Percentiles rank a stretch among this genome's conserved stretches.
phyloP scores from a whole-genome alignment of 352 stramenopile genomes.

The Chrysophaeum taylorii region DNA sequence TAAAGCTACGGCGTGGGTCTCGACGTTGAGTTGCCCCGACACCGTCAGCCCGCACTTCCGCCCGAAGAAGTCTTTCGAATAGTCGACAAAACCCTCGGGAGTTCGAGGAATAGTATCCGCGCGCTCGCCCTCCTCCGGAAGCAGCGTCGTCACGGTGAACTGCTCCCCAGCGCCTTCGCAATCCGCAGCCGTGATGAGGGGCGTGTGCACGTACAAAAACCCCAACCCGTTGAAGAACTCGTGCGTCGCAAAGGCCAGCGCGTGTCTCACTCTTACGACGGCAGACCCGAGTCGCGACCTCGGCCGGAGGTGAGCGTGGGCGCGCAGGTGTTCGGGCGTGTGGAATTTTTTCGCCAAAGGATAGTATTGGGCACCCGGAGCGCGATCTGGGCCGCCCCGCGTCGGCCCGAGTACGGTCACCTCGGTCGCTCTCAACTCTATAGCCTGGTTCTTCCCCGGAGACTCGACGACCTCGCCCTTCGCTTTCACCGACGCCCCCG shows the following conservation, averaged over 20 bases:
- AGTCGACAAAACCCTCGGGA: too few species aligned
- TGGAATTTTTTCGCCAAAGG: conserved; percentile 82
- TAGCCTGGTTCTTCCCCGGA: conserved; percentile 70
- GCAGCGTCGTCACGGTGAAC: conserved; percentile 82
- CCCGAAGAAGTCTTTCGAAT: conserved; percentile 58
- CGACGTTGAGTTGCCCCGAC: conserved; percentile 90
- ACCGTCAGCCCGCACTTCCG: conserved; percentile 53
- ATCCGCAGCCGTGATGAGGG: conserved; percentile 87
- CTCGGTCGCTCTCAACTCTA: conserved; percentile 76
- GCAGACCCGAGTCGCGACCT: conserved; percentile 68
- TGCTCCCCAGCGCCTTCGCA: conserved; percentile 95
- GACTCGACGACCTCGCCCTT: conserved; percentile 67
- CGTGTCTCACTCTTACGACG: conserved; percentile 79
- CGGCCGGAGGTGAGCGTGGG: conserved; percentile 77
- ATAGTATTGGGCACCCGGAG: conserved; percentile 49
- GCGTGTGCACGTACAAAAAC: conserved; percentile 87
- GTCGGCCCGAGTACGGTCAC: conserved; percentile 59
- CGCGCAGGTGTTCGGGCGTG: conserved; percentile 79
- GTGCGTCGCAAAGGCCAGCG: conserved; percentile 80
- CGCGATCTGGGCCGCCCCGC: conserved; percentile 20
- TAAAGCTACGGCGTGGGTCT: conserved; percentile 78
- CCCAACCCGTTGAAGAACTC: conserved; percentile 79
- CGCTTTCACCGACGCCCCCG: conserved; percentile 46
- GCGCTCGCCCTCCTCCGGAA: conserved; percentile 55
- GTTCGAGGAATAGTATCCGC: too few species aligned